phyloP scores from a whole-genome alignment of 2,329 filamentous ascomycete species.

The Paradendryphiella salina region DNA sequence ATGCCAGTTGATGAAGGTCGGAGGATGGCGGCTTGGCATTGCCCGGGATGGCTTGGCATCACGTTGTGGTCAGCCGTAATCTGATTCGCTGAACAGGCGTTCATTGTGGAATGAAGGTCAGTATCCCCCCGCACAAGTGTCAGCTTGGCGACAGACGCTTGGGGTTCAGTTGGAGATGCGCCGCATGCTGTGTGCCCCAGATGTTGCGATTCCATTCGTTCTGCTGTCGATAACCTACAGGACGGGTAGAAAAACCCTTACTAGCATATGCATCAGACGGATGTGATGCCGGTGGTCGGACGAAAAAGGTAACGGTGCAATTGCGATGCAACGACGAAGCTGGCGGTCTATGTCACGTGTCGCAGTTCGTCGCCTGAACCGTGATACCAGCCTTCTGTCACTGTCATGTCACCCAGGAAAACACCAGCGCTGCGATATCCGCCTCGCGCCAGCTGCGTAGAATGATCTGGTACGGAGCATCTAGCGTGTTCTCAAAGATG shows the following conservation, averaged over 20 bases:
- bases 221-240: background rate
- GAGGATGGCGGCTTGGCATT: constrained; percentile 1
- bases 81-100: constrained; percentile 21
- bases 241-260: constrained; percentile 5
- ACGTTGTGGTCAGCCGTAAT: constrained; percentile 22
- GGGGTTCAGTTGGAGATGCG: constrained; percentile 4
- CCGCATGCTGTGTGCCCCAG: constrained; percentile 17
- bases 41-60: constrained; percentile 8
- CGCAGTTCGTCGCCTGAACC: background rate
- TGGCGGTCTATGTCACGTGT: background rate
- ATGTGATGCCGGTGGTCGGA: background rate
- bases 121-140: constrained; percentile 10
- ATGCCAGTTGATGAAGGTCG: constrained; percentile 11
- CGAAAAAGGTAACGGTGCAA: background rate
- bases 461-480: background rate
- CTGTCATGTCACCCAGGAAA: background rate
- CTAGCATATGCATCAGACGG: background rate
- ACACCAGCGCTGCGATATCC: background rate
- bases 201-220: constrained; percentile 11
- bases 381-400: background rate
- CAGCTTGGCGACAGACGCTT: constrained; percentile 21
- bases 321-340: background rate
- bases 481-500: background rate
- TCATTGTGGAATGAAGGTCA: background rate
- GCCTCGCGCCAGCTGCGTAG: background rate